Conservation (phyloP, 176 grass and related monocot genomes). For the Juncus effusus region DNA sequence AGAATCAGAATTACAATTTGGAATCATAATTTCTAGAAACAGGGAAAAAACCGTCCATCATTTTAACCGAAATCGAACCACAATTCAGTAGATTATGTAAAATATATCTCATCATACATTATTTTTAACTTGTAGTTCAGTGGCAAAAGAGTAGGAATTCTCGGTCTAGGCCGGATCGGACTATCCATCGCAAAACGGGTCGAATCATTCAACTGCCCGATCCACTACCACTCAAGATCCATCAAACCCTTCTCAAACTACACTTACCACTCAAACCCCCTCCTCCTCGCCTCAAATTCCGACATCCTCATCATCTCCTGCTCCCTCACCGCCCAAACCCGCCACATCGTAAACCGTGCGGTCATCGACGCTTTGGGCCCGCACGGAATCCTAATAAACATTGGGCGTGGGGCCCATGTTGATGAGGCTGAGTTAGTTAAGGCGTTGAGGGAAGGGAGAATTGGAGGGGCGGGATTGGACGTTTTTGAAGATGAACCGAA, state of each 20-base stretch:
- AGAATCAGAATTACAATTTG: no score
- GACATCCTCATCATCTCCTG: slow-evolving; percentile 70
- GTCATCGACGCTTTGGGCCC: slow-evolving; percentile 72
- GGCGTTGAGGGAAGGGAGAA: slow-evolving; percentile 55
- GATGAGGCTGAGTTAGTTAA: slow-evolving; percentile 69
- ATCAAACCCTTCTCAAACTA: slow-evolving; percentile 51
- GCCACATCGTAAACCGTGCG: slow-evolving; percentile 69
- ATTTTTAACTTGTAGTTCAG: slow-evolving; percentile 58
- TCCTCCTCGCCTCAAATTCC: slow-evolving; percentile 60
- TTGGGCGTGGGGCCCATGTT: slow-evolving; percentile 70
- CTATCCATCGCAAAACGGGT: slow-evolving; percentile 53
- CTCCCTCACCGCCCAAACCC: slow-evolving; percentile 56
- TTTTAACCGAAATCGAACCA: no score
- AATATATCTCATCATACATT: neutral
- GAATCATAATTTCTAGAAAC: no score
- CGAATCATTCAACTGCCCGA: slow-evolving; percentile 67
- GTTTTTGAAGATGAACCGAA: slow-evolving; percentile 84
- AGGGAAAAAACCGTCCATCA: no score
- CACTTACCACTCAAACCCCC: slow-evolving; percentile 44
- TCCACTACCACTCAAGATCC: slow-evolving; percentile 65
- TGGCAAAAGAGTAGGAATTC: slow-evolving; percentile 83
- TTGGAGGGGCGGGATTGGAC: slow-evolving; percentile 73
- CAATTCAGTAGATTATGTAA: no score
- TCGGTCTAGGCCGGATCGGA: slow-evolving; percentile 83
- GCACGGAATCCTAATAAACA: slow-evolving; percentile 73